A percentile compares a stretch with the other conserved stretches of the same genome.
Conservation (phyloP, 2,329 filamentous ascomycete genomes). For the Neoarthrinium moseri region DNA sequence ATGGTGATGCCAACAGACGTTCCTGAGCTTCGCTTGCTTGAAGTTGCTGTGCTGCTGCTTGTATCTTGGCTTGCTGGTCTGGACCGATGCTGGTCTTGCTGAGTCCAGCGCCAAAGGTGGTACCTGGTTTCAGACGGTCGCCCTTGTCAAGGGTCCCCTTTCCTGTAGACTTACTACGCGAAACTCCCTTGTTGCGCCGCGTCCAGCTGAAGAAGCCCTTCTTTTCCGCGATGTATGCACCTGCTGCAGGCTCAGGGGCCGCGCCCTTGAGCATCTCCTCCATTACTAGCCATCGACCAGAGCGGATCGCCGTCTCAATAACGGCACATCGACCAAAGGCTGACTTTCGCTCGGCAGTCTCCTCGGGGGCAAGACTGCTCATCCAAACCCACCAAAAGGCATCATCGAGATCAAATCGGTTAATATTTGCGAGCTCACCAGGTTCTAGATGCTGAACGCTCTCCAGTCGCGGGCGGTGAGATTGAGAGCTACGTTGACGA, state of each 20-base stretch:
- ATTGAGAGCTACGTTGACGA: constrained; percentile 83
- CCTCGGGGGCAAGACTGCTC: constrained; percentile 88
- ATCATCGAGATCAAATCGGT: constrained; percentile 81
- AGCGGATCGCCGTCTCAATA: constrained; percentile 79
- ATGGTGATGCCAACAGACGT: constrained; percentile 40
- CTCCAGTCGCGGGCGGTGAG: constrained; percentile 72
- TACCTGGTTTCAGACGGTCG: constrained; percentile 39
- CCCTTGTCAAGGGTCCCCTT: constrained; percentile 55
- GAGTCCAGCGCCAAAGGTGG: constrained; percentile 32
- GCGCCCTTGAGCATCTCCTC: constrained; percentile 96
- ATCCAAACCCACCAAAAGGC: constrained; percentile 99
- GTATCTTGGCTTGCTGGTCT: constrained; percentile 90
- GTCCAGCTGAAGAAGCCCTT: constrained; percentile 92
- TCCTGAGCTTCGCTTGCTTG: constrained; percentile 69
- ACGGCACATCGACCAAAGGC: constrained; percentile 93
- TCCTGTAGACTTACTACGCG: constrained; percentile 68
- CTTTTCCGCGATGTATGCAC: constrained; percentile 92
- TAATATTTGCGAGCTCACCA: constrained; percentile 92
- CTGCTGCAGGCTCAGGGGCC: constrained; percentile 77
- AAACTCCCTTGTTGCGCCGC: constrained; percentile 60
- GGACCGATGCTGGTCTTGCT: constrained; percentile 85
- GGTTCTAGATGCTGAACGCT: constrained; percentile 72
- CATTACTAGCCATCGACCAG: constrained; percentile 87
- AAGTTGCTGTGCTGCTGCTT: constrained; percentile 83
- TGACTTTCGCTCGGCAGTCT: constrained; percentile 80